Percentiles rank a stretch among this genome's conserved stretches.
phyloP scores from a whole-genome alignment of 257 asterid genomes.

The Solanum corneliomulleri region DNA sequence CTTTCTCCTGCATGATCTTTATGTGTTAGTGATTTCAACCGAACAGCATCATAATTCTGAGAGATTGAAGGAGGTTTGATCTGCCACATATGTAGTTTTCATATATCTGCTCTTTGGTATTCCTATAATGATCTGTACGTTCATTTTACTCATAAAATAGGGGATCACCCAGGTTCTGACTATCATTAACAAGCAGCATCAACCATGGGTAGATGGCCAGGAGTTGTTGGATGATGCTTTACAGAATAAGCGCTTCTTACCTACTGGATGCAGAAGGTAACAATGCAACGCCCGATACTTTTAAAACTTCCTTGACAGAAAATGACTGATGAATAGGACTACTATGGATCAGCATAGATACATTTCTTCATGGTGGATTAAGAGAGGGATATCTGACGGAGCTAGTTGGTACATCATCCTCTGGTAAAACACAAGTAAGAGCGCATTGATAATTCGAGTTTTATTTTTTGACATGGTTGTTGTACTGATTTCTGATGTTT shows the following conservation, averaged over 20 bases:
- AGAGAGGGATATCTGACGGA: slow-evolving; percentile 60
- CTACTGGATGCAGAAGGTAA: slow-evolving; percentile 70
- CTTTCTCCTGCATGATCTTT: slow-evolving; percentile 54
- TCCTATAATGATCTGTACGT: not conserved
- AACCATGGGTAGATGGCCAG: slow-evolving; percentile 56
- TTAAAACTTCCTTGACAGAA: not conserved
- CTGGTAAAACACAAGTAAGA: slow-evolving; percentile 88
- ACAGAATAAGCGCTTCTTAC: slow-evolving; percentile 33
- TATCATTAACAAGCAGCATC: slow-evolving; percentile 35
- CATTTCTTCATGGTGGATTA: slow-evolving; percentile 67
- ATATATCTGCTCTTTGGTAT: not conserved
- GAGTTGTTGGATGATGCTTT: slow-evolving; percentile 52
- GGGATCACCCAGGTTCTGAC: slow-evolving; percentile 56
- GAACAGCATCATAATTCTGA: slow-evolving; percentile 30
- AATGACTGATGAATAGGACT: not conserved
- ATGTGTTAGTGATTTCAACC: slow-evolving; percentile 37
- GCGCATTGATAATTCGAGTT: not conserved
- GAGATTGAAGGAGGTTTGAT: slow-evolving; percentile 49
- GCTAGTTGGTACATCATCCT: slow-evolving; percentile 85
- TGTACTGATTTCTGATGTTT: not conserved
- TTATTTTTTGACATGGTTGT: not conserved
- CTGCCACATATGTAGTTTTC: not conserved
- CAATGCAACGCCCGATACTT: not conserved
- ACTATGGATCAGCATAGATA: slow-evolving; percentile 47
- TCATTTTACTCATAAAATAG: slow-evolving; percentile 18